Percentiles rank a stretch among this genome's conserved stretches.
phyloP scores from a whole-genome alignment of 441 rosid species.

The Mallotus japonicus region DNA sequence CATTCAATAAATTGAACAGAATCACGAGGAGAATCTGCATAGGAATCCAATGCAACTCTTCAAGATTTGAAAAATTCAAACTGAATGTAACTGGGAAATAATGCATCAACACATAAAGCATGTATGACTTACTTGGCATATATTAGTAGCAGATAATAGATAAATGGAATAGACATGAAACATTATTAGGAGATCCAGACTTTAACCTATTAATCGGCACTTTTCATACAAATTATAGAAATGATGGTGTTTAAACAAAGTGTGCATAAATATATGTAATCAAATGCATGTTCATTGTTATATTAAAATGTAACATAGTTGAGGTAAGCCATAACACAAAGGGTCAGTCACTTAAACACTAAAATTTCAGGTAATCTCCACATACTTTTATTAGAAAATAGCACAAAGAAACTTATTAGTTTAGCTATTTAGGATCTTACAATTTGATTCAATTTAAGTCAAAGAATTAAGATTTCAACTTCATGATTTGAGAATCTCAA shows the following conservation, averaged over 20 bases:
- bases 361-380: neutral
- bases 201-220: neutral
- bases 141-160: neutral
- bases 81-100: neutral
- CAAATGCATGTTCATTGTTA: neutral
- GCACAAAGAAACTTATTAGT: neutral
- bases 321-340: neutral
- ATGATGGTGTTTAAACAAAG: neutral
- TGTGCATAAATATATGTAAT: neutral
- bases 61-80: constrained; percentile 9
- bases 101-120: neutral
- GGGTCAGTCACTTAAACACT: neutral
- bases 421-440: neutral
- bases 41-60: constrained; percentile 18
- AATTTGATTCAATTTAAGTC: neutral
- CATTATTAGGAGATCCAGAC: neutral
- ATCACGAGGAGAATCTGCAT: constrained; percentile 97
- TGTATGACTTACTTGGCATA: neutral
- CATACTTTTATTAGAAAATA: neutral
- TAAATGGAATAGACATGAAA: neutral
- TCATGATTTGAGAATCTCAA: neutral
- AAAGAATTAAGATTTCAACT: neutral
- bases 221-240: neutral
- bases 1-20: constrained; percentile 98
- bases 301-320: neutral